A percentile compares a stretch with the other conserved stretches of the same genome.
Evolutionary conservation across 208 protist genomes (phyloP).

Genomic region (Tritrichomonas foetus): DNA sequence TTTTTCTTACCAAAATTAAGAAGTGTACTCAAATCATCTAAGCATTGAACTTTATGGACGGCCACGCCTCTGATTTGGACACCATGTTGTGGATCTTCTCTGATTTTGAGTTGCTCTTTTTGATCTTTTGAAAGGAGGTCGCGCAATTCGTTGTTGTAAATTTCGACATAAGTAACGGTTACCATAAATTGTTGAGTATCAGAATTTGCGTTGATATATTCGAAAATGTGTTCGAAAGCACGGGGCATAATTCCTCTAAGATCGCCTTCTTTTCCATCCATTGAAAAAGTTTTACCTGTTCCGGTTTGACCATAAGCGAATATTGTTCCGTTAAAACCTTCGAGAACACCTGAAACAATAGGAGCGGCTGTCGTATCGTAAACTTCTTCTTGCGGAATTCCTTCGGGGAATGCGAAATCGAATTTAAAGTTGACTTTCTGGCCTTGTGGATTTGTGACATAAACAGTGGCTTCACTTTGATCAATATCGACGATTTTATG

Average conservation of each 20-base stretch:
- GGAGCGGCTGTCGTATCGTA: constrained; percentile 1
- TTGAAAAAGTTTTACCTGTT: constrained; percentile 47
- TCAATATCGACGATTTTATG: not conserved
- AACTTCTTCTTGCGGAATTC: not conserved
- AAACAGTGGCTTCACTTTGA: not conserved
- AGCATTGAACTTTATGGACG: not conserved
- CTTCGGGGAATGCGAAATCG: constrained; percentile 23
- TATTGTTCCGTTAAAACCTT: constrained; percentile 57
- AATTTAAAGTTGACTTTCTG: not conserved
- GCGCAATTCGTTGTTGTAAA: constrained; percentile 49
- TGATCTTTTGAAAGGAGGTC: constrained; percentile 43
- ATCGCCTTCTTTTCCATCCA: not conserved
- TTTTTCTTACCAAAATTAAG: not conserved
- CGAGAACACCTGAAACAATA: constrained; percentile 48
- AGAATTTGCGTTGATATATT: not conserved
- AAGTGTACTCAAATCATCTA: not conserved
- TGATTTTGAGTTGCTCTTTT: not conserved
- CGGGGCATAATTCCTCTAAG: not conserved
- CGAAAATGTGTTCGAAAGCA: constrained; percentile 45
- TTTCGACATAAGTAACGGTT: constrained; percentile 43
- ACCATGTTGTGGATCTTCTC: constrained; percentile 41
- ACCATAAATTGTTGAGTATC: not conserved
- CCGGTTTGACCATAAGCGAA: constrained; percentile 59
- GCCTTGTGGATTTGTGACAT: not conserved
- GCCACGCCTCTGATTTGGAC: constrained; percentile 38